Evolutionary conservation across 441 rosid genomes (phyloP).

Genomic region (Pelargonium myrrhifolium): DNA sequence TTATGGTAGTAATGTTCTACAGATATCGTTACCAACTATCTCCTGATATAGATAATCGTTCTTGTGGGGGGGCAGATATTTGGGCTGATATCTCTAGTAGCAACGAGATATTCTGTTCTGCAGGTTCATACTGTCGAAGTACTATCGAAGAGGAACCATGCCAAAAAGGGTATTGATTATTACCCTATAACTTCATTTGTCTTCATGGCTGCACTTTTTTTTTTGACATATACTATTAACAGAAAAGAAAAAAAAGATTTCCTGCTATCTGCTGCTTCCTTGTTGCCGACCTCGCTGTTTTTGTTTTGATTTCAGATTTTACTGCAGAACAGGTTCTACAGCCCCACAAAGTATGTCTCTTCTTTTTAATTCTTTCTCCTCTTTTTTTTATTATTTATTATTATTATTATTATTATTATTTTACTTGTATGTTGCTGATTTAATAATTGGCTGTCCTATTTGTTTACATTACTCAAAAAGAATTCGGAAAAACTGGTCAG

Average conservation of each 20-base stretch:
- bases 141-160: constrained; percentile 44
- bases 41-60: constrained; percentile 55
- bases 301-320: constrained; percentile 54
- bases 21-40: constrained; percentile 80
- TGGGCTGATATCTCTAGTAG: constrained; percentile 71
- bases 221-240: background rate
- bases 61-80: constrained; percentile 91
- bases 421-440: background rate
- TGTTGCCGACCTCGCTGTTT: constrained; percentile 14
- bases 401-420: too few relatives aligned
- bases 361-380: background rate
- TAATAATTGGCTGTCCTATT: background rate
- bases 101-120: constrained; percentile 68
- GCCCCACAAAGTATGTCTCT: constrained; percentile 52
- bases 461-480: background rate
- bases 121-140: constrained; percentile 77
- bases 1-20: constrained; percentile 17
- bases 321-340: constrained; percentile 82
- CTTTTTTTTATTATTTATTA: too few relatives aligned
- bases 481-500: background rate
- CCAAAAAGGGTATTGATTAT: constrained; percentile 59
- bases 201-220: constrained; percentile 21
- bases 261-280: background rate
- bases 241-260: too few relatives aligned
- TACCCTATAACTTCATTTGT: background rate